Evolutionary conservation across 192 early-diverging fungal genomes (phyloP).

Genomic region (Coemansia sp.): DNA sequence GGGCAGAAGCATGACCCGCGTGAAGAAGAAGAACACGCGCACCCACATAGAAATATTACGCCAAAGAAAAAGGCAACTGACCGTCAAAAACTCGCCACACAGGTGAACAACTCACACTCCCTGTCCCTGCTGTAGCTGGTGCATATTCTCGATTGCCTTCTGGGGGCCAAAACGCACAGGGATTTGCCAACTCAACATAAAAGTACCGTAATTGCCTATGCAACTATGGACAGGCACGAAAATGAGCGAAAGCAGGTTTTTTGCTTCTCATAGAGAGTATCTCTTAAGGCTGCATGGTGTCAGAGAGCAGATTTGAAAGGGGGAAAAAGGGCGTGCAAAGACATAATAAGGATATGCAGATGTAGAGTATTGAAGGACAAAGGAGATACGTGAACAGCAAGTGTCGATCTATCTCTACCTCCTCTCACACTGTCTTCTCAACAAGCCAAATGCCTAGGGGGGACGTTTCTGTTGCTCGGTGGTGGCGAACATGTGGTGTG

Average conservation of each 20-base stretch:
- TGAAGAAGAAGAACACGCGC: not conserved
- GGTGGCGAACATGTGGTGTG: not conserved
- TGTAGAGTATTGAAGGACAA: not conserved
- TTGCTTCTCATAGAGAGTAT: not conserved
- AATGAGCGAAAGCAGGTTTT: conserved; percentile 1
- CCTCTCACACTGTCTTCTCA: not conserved
- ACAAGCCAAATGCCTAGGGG: not conserved
- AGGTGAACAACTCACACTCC: not conserved
- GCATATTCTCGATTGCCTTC: not conserved
- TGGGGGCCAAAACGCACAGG: not conserved
- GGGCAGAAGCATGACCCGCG: conserved; percentile 7
- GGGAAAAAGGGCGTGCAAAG: not conserved
- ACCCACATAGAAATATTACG: conserved; percentile 8
- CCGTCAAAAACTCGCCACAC: conserved; percentile 4
- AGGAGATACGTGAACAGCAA: not conserved
- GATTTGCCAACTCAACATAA: not conserved
- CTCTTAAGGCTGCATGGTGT: not conserved
- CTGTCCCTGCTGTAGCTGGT: not conserved
- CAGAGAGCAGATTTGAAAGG: not conserved
- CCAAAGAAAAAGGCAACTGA: not conserved
- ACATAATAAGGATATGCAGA: not conserved
- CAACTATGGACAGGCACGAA: not conserved
- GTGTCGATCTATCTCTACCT: not conserved
- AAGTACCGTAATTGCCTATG: not conserved
- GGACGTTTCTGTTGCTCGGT: not conserved